Evolutionary conservation across 805 yeast species (phyloP), one percentile per base, ranked within the genome.

Genomic region (Saccharomyces eubayanus): DNA sequence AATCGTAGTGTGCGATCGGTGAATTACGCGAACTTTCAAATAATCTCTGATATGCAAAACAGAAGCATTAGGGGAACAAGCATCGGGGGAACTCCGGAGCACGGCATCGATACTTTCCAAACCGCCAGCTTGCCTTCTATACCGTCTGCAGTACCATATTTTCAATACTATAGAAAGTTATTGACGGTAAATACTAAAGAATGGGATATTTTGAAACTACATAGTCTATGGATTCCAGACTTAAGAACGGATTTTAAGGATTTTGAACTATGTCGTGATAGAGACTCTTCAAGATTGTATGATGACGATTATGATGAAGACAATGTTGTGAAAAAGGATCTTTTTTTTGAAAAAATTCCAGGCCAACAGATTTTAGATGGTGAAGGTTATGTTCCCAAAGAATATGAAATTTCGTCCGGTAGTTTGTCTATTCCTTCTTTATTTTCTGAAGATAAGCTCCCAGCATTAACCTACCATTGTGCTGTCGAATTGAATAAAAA

Each of bases 401-500:
- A 47, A 5, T 53, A 58, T 49, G 67, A 63, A 48, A 47, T 61
- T 6, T 63, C 57, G 53, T 58, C 56, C 16, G 67, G 68, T 2
- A 56, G 63, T 31, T 54, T 63, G 1, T 52, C 56, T 20, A 56
- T 62, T 1, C 64, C 68, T 1, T 62, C 67, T 1, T 27, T 73
- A 1, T 66, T 78, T 50, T 71, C 78, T 0, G 71, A 67, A 29
- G 58, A 58, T 3, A 70, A 72, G 14, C 47, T 76, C 0, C 79
- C 81, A 1, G 64, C 77, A 0, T 58, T 78, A 14, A 61, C 70
- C 0, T 75, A 76, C 57, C 82, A 80, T 56, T 66, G 77, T 5
- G 54, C 77, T 0, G 72, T 73, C 9, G 70, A 69, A 6, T 51
- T 74, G 50, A 62, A 68, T 24, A 73, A 70, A 20, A 64, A 65